Evolutionary conservation across 352 stramenopile genomes (phyloP).

Genomic region (Globisporangium cylindrosporum): DNA sequence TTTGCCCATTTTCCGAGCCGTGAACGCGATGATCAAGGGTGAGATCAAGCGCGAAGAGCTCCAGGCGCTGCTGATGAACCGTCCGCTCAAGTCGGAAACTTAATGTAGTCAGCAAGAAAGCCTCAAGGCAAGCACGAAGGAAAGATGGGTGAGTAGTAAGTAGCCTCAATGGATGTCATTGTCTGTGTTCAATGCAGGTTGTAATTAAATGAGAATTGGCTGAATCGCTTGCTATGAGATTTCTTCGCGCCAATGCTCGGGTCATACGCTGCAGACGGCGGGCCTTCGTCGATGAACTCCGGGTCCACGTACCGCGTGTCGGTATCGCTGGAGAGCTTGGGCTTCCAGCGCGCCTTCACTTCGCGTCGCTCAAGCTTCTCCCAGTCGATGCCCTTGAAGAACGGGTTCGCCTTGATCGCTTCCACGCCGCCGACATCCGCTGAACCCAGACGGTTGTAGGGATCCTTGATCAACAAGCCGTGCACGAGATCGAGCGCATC

Average conservation of each 20-base stretch:
- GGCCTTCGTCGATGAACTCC: slow-evolving; percentile 85
- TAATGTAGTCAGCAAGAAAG: slow-evolving; percentile 17
- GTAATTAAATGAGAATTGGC: slow-evolving; percentile 90
- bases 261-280: slow-evolving; percentile 78
- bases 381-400: slow-evolving; percentile 81
- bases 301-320: slow-evolving; percentile 88
- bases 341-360: slow-evolving; percentile 77
- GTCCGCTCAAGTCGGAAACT: slow-evolving; percentile 72
- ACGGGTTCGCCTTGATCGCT: slow-evolving; percentile 65
- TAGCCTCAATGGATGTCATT: not conserved
- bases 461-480: slow-evolving; percentile 74
- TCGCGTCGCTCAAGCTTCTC: slow-evolving; percentile 64
- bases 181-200: slow-evolving; percentile 36
- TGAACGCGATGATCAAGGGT: slow-evolving; percentile 85
- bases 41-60: slow-evolving; percentile 70
- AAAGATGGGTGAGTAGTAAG: not conserved
- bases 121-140: not conserved
- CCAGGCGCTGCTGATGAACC: slow-evolving; percentile 79
- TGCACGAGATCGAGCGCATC: slow-evolving; percentile 76
- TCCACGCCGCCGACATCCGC: slow-evolving; percentile 63
- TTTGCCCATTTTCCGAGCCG: slow-evolving; percentile 87
- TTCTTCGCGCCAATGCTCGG: slow-evolving; percentile 57
- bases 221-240: slow-evolving; percentile 82
- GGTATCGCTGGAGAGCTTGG: slow-evolving; percentile 80
- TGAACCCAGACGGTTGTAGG: slow-evolving; percentile 62